Evolutionary conservation across 441 rosid genomes (phyloP), one percentile per base, ranked within the genome.

Genomic region (Pelargonium fulgidum): DNA sequence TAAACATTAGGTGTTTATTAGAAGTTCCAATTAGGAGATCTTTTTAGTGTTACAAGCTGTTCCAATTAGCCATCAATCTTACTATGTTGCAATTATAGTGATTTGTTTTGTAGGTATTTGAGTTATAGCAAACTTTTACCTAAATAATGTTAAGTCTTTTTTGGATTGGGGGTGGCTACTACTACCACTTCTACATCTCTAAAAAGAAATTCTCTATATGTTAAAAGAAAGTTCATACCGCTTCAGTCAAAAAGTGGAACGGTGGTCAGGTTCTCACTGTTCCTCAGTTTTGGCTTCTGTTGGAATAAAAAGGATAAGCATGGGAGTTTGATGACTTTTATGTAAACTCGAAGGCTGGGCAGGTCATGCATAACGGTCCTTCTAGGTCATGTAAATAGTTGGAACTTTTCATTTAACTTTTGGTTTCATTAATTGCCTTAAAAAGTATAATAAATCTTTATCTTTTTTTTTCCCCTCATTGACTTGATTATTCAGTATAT

Each of bases 211-310:
- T 8, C 13, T 59, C 12, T 0, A 56, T 56, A 56, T 56, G 63
- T 59, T 22, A 59, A 59, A 59, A 54, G 61, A 54, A 54, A 54
- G 17, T 54, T 54, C 8, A 54, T 54, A 54, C 61, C 22, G 33
- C 14, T 22, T 24, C 39, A 61, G 64, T 22, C 11, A 22, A 17
- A 24, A 61, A 61, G 39, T 24, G 39, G 12, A 19, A 26, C 29
- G 3, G 64, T 61, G 33, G 36, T 54, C 61, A 16, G 20, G 20
- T 54, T 54, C 1, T 54, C 61, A 54, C 5, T 61, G 14, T 61
- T 24, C 39, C 16, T 61, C 39, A 24, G 64, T 61, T 61, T 10
- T 61, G 39, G 7, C 1, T 36, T 61, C 64, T 11, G 29, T 22
- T 61, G 64, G 64, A 22, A 61, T 61, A 11, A 20, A 22, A 22